A percentile compares a stretch with the other conserved stretches of the same genome.
Conservation (phyloP, 2,329 filamentous ascomycete genomes). For the Colletotrichum trifolii region DNA sequence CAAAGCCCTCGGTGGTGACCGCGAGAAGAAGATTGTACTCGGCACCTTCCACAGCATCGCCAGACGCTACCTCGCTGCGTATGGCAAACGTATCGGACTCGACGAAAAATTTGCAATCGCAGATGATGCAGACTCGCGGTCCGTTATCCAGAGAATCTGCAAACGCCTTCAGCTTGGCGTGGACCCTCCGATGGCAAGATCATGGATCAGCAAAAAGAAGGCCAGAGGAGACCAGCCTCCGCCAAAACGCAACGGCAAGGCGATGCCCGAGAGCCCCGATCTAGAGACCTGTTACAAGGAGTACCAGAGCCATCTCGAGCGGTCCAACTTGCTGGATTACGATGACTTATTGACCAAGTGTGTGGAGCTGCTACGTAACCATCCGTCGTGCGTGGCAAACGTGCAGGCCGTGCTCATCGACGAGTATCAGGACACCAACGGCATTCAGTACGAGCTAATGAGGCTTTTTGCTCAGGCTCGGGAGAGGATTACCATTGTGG, state of each 20-base stretch:
- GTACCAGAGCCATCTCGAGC: constrained; percentile 80
- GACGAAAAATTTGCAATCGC: constrained; percentile 89
- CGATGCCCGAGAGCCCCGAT: constrained; percentile 59
- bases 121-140: constrained; percentile 82
- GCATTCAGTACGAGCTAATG: constrained; percentile 96
- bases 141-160: constrained; percentile 84
- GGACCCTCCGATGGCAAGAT: constrained; percentile 76
- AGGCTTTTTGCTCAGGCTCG: constrained; percentile 80
- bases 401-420: constrained; percentile 93
- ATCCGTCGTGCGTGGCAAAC: constrained; percentile 86
- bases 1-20: constrained; percentile 79
- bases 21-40: constrained; percentile 81
- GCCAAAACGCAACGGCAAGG: constrained; percentile 45
- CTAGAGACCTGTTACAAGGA: constrained; percentile 76
- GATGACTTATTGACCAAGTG: constrained; percentile 91
- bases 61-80: constrained; percentile 82
- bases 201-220: constrained; percentile 79
- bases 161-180: constrained; percentile 76
- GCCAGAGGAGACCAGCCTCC: constrained; percentile 60
- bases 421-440: constrained; percentile 97
- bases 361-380: constrained; percentile 77
- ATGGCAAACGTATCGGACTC: constrained; percentile 86
- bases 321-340: constrained; percentile 89
- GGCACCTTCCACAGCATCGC: constrained; percentile 97
- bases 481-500: constrained; percentile 90